Conservation (phyloP, 192 early-diverging fungal genomes). For the Allomyces macrogynus region DNA sequence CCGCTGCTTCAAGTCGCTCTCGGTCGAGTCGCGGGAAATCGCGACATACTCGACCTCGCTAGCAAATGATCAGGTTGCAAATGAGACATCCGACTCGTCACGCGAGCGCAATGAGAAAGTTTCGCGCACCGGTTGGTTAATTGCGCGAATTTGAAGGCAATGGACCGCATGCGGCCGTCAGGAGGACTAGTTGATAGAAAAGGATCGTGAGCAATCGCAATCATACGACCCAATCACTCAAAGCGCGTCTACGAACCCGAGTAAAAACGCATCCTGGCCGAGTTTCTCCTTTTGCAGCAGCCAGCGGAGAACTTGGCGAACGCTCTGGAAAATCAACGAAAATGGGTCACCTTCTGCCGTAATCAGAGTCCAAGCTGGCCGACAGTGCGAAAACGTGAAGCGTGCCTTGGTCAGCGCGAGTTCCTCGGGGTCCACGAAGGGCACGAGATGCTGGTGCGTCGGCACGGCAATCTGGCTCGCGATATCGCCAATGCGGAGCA, state of each 20-base stretch:
- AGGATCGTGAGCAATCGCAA: not conserved
- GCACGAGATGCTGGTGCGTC: not conserved
- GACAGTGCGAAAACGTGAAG: not conserved
- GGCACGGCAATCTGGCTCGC: not conserved
- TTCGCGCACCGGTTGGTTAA: conserved; percentile 25
- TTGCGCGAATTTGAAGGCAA: conserved; percentile 50
- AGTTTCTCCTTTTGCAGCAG: conserved; percentile 69
- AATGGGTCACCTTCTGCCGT: too few species aligned
- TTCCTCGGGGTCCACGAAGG: too few species aligned
- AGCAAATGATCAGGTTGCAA: conserved; percentile 5
- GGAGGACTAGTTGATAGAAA: conserved; percentile 23
- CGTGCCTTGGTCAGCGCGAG: not conserved
- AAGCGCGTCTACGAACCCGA: conserved; percentile 21
- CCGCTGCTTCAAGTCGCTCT: conserved; percentile 61
- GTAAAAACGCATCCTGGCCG: conserved; percentile 63
- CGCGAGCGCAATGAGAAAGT: not conserved
- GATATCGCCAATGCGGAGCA: not conserved
- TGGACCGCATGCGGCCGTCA: conserved; percentile 37
- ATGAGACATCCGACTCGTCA: conserved; percentile 1
- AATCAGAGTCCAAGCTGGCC: too few species aligned
- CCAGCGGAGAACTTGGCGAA: conserved; percentile 23
- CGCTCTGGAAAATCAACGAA: too few species aligned
- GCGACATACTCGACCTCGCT: conserved; percentile 53
- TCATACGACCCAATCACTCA: not conserved
- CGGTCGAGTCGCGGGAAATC: conserved; percentile 51